A percentile compares a stretch with the other conserved stretches of the same genome.
Evolutionary conservation across 169 alveolate species (phyloP).

Genomic region (Plasmodium malariae): DNA sequence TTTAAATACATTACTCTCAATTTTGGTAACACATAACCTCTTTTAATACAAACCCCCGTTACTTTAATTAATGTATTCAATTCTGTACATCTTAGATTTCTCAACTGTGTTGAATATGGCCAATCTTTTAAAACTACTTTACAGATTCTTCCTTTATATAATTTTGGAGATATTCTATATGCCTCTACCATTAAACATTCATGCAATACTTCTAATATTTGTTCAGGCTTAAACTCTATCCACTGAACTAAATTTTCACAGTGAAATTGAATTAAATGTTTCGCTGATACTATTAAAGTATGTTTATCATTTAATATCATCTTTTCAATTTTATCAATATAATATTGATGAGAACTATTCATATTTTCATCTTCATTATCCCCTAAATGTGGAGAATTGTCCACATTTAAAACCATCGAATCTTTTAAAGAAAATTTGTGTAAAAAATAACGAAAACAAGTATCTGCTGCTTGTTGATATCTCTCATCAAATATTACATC

Average conservation of each 20-base stretch:
- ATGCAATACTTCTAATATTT: slow-evolving; percentile 86
- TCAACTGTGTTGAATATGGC: slow-evolving; percentile 93
- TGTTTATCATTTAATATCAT: slow-evolving; percentile 90
- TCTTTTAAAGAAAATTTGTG: slow-evolving; percentile 79
- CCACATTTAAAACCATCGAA: slow-evolving; percentile 77
- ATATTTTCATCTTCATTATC: slow-evolving; percentile 74
- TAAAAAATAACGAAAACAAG: slow-evolving; percentile 85
- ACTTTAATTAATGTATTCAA: slow-evolving; percentile 95
- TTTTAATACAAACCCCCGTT: slow-evolving; percentile 94
- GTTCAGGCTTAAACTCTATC: slow-evolving; percentile 87
- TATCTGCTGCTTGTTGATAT: slow-evolving; percentile 89
- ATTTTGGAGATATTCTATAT: slow-evolving; percentile 82
- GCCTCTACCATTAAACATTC: slow-evolving; percentile 89
- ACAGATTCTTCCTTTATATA: slow-evolving; percentile 87
- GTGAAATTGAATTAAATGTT: slow-evolving; percentile 86
- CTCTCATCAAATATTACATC: slow-evolving; percentile 88
- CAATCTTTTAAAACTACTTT: slow-evolving; percentile 91
- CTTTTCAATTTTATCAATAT: slow-evolving; percentile 86
- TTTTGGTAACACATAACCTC: slow-evolving; percentile 95
- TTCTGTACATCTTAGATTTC: slow-evolving; percentile 95
- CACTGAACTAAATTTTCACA: slow-evolving; percentile 87
- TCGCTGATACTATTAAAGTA: slow-evolving; percentile 86
- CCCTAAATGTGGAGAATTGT: slow-evolving; percentile 56
- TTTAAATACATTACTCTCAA: slow-evolving; percentile 91
- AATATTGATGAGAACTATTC: slow-evolving; percentile 80